Percentiles rank a stretch among this genome's conserved stretches.
Conservation (phyloP, 305 asterid species). For the Fraxinus albicans region DNA sequence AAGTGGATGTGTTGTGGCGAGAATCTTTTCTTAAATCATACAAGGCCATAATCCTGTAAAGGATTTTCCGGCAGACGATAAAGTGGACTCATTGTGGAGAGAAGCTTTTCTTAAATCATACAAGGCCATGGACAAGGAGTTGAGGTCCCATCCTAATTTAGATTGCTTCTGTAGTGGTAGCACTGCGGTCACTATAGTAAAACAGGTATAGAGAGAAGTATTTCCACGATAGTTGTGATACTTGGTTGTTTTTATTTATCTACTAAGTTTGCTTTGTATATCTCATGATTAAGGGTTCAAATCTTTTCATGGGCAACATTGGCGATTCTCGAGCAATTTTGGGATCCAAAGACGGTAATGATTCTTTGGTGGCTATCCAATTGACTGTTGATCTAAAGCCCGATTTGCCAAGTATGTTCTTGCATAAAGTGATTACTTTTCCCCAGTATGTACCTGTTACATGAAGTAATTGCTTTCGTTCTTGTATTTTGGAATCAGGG, state of each 20-base stretch:
- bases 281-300: slow-evolving; percentile 54
- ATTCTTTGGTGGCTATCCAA: slow-evolving; percentile 69
- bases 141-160: slow-evolving; percentile 76
- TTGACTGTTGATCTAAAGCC: slow-evolving; percentile 96
- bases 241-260: slow-evolving; percentile 10
- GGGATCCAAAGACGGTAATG: slow-evolving; percentile 73
- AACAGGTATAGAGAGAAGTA: slow-evolving; percentile 60
- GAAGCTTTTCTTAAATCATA: slow-evolving; percentile 83
- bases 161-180: slow-evolving; percentile 99
- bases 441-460: neutral
- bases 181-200: slow-evolving; percentile 78
- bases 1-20: slow-evolving; percentile 51
- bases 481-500: slow-evolving; percentile 38
- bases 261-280: neutral
- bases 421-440: neutral
- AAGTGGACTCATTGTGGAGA: slow-evolving; percentile 51
- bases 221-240: neutral
- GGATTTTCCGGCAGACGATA: slow-evolving; percentile 43
- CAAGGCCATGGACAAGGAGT: slow-evolving; percentile 91
- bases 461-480: neutral
- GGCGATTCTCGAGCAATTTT: slow-evolving; percentile 95
- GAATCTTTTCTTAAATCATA: slow-evolving; percentile 83
- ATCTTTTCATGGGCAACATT: slow-evolving; percentile 83
- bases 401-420: slow-evolving; percentile 76
- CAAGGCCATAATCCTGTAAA: no score